Evolutionary conservation across 148 eudicot genomes (phyloP).

Genomic region (Nyssa sinensis): DNA sequence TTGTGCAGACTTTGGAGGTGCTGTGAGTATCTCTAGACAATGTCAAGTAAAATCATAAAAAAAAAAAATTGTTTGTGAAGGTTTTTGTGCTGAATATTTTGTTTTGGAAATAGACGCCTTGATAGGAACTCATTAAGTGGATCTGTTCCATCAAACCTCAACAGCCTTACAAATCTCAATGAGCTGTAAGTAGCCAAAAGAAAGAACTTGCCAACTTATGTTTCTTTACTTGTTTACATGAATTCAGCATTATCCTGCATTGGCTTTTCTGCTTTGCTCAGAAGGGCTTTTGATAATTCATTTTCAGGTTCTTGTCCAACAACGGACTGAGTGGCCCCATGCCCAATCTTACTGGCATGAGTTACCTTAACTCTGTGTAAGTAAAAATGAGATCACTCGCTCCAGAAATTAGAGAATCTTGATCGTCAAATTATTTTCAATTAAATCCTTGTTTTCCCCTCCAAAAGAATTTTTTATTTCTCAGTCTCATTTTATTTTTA

Average conservation of each 20-base stretch:
- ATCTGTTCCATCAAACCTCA: slow-evolving; percentile 48
- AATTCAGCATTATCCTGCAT: not conserved
- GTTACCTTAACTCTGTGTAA: slow-evolving; percentile 3
- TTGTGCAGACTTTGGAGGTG: slow-evolving; percentile 53
- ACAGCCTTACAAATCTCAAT: slow-evolving; percentile 48
- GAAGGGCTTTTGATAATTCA: not conserved
- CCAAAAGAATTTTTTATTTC: not conserved
- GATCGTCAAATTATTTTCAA: not conserved
- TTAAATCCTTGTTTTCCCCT: not conserved
- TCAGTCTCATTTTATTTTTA: slow-evolving; percentile 3
- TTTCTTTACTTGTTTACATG: not conserved
- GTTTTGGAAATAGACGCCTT: slow-evolving; percentile 50
- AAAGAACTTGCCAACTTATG: not conserved
- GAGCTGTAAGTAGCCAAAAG: slow-evolving; percentile 55
- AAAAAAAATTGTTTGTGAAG: not conserved
- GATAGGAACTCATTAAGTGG: slow-evolving; percentile 65
- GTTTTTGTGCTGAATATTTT: not conserved
- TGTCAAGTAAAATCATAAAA: not conserved
- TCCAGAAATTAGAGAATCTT: not conserved
- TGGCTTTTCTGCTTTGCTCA: not conserved
- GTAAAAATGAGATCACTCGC: not conserved
- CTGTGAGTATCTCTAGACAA: slow-evolving; percentile 58
- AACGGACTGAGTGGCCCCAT: slow-evolving; percentile 55
- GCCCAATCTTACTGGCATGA: slow-evolving; percentile 55
- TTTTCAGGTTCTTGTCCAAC: slow-evolving; percentile 54